phyloP scores from a whole-genome alignment of 2,329 filamentous ascomycete genomes.

The Dactylellina leptospora region DNA sequence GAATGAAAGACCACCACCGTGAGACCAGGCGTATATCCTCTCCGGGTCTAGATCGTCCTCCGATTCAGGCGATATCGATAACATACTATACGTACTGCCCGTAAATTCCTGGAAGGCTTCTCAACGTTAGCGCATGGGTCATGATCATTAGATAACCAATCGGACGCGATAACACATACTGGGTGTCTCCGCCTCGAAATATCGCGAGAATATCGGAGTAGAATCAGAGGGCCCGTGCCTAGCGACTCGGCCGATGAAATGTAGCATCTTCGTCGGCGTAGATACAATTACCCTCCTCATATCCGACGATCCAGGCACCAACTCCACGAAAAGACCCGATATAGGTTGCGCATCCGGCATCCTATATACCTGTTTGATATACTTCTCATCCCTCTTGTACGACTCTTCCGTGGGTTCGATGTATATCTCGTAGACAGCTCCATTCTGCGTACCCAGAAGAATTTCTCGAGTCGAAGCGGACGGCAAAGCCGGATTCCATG shows the following conservation, averaged over 20 bases:
- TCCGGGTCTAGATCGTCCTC: conserved; percentile 70
- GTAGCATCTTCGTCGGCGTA: conserved; percentile 79
- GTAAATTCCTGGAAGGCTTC: conserved; percentile 55
- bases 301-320: conserved; percentile 73
- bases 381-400: conserved; percentile 93
- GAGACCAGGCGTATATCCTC: conserved; percentile 88
- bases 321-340: conserved; percentile 85
- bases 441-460: conserved; percentile 87
- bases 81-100: conserved; percentile 55
- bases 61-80: conserved; percentile 57
- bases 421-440: conserved; percentile 92
- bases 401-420: conserved; percentile 95
- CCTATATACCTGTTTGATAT: conserved; percentile 83
- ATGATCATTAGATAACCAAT: not conserved
- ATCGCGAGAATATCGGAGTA: conserved; percentile 81
- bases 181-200: conserved; percentile 80
- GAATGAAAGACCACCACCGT: conserved; percentile 83
- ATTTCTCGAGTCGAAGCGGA: conserved; percentile 96
- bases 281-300: conserved; percentile 79
- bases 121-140: not conserved
- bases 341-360: conserved; percentile 78
- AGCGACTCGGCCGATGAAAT: conserved; percentile 80
- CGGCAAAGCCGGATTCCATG: conserved; percentile 92
- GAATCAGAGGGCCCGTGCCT: conserved; percentile 78
- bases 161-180: conserved; percentile 50